A percentile compares a stretch with the other conserved stretches of the same genome.
These are phyloP conservation scores for Pulveroboletus ravenelii DNA, from an alignment of 768 basidiomycete species.

Conservation along the genomic window DNA sequence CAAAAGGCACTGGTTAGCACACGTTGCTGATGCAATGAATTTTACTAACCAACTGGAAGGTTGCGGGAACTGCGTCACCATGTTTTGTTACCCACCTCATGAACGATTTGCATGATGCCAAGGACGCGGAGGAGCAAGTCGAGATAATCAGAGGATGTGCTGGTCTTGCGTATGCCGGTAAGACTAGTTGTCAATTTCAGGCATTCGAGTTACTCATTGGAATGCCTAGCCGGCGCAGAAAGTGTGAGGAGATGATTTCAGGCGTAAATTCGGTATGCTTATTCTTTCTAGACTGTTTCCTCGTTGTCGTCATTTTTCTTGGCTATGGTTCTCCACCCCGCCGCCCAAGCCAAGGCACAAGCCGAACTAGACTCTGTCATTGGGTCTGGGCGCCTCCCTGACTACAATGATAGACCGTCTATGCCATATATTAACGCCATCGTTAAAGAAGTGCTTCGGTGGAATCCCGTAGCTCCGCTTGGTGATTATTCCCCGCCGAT, in stretches of 20 bases:
- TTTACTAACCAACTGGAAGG: conserved; percentile 11
- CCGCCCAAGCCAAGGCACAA: conserved; percentile 27
- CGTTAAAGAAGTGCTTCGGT: conserved; percentile 30
- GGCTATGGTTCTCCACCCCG: conserved; percentile 28
- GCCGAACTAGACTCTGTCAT: conserved; percentile 26
- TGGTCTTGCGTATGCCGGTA: conserved; percentile 46
- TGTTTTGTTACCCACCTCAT: conserved; percentile 30
- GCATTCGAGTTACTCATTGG: conserved; percentile 3
- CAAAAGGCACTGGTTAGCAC: conserved; percentile 35
- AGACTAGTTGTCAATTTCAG: conserved; percentile 3
- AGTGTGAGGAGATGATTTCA: conserved; percentile 16
- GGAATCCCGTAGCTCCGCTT: conserved; percentile 32
- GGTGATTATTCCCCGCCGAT: conserved; percentile 21
- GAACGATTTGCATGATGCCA: conserved; percentile 11
- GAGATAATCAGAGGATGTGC: conserved; percentile 40
- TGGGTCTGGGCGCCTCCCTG: conserved; percentile 27
- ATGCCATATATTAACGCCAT: conserved; percentile 27
- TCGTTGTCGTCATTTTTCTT: conserved; percentile 29
- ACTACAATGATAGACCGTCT: conserved; percentile 27
- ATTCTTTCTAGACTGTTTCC: conserved; percentile 23
- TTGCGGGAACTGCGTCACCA: conserved; percentile 25
- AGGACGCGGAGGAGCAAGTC: conserved; percentile 18
- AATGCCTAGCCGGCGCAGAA: conserved; percentile 37
- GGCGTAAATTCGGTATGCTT: background rate
- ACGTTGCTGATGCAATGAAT: background rate